These are phyloP conservation scores for Cryptosporidium ryanae DNA, from an alignment of 169 alveolate species.

Conservation along the genomic window DNA sequence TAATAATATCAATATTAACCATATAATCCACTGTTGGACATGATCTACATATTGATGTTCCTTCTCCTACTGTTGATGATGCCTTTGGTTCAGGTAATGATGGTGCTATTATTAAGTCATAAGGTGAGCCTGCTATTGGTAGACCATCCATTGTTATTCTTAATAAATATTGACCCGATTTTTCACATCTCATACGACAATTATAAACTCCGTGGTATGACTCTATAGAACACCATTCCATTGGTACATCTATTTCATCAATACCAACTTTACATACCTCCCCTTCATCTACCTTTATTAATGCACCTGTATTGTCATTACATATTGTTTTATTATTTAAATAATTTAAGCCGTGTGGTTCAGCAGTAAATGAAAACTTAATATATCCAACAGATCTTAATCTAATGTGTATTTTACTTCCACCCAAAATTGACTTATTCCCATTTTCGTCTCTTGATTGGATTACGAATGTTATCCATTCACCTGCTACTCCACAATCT, in stretches of 20 bases:
- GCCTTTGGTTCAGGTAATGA: slow-evolving; percentile 77
- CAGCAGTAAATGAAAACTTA: slow-evolving; percentile 59
- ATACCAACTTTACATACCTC: slow-evolving; percentile 41
- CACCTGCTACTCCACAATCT: slow-evolving; percentile 57
- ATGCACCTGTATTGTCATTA: slow-evolving; percentile 21
- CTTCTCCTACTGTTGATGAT: slow-evolving; percentile 77
- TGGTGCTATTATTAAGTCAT: slow-evolving; percentile 71
- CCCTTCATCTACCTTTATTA: slow-evolving; percentile 28
- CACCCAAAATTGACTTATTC: slow-evolving; percentile 21
- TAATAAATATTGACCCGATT: slow-evolving; percentile 74
- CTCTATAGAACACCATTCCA: slow-evolving; percentile 67
- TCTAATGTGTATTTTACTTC: slow-evolving; percentile 46
- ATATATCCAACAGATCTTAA: slow-evolving; percentile 67
- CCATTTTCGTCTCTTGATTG: slow-evolving; percentile 73
- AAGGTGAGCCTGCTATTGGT: slow-evolving; percentile 81
- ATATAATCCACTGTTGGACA: slow-evolving; percentile 76
- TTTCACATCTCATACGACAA: slow-evolving; percentile 62
- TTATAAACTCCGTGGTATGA: slow-evolving; percentile 61
- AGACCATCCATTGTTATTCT: slow-evolving; percentile 78
- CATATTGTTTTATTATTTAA: background rate
- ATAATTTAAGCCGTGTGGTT: slow-evolving; percentile 58
- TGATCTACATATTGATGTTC: slow-evolving; percentile 75
- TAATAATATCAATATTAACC: slow-evolving; percentile 18
- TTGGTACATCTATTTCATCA: slow-evolving; percentile 69
- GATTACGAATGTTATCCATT: slow-evolving; percentile 45